phyloP scores from a whole-genome alignment of 2,329 filamentous ascomycete genomes.

The Sphaerulina populicola region DNA sequence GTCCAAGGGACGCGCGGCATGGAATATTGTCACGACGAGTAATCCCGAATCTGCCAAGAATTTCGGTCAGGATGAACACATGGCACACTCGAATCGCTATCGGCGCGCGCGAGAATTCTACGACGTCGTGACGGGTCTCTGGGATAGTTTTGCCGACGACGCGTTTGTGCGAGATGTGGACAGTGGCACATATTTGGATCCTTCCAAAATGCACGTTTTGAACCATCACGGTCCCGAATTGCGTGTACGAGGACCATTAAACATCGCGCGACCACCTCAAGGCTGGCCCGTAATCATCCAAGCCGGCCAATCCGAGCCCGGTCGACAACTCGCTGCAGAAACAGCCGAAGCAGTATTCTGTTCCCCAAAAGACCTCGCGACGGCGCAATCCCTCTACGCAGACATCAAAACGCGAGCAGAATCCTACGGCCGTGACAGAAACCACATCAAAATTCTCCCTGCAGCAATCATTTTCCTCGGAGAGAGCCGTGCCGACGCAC shows the following conservation, averaged over 20 bases:
- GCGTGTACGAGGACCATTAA: conserved; percentile 23
- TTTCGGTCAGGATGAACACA: conserved; percentile 39
- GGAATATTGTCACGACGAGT: conserved; percentile 48
- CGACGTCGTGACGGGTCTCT: conserved; percentile 26
- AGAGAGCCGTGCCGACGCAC: conserved; percentile 21
- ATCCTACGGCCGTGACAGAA: conserved; percentile 17
- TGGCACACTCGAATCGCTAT: conserved; percentile 45
- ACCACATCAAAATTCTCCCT: conserved; percentile 24
- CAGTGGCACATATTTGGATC: conserved; percentile 45
- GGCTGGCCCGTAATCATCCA: conserved; percentile 27
- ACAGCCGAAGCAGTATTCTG: conserved; percentile 26
- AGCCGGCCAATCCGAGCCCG: conserved; percentile 24
- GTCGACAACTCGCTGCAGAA: conserved; percentile 24
- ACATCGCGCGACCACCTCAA: conserved; percentile 23
- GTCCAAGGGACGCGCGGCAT: conserved; percentile 33
- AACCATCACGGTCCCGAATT: conserved; percentile 41
- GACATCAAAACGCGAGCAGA: conserved; percentile 22
- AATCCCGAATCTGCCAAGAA: conserved; percentile 43
- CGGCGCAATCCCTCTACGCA: conserved; percentile 20
- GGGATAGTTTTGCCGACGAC: conserved; percentile 43
- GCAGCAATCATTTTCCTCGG: conserved; percentile 25
- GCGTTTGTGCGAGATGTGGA: conserved; percentile 45
- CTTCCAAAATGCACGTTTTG: conserved; percentile 46
- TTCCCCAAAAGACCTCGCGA: conserved; percentile 20
- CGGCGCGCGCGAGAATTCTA: conserved; percentile 43